Evolutionary conservation across 2,329 filamentous ascomycete genomes (phyloP).

Genomic region (Alternaria ethzedia): DNA sequence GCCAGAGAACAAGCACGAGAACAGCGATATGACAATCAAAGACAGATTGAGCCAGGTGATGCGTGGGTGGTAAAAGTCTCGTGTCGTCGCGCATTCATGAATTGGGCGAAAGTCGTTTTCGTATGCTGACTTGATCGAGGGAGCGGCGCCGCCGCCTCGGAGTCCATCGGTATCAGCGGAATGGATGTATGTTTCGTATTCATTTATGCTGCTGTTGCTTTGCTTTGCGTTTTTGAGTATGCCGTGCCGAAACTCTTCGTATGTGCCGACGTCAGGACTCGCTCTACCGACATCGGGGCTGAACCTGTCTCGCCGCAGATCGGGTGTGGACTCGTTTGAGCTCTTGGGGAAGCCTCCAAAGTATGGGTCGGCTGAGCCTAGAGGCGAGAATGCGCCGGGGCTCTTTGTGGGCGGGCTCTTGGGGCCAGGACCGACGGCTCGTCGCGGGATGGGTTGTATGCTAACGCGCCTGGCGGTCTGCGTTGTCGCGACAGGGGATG

Average conservation of each 20-base stretch:
- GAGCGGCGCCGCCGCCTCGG: constrained; percentile 21
- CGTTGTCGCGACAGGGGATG: constrained; percentile 17
- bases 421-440: constrained; percentile 21
- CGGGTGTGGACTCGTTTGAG: constrained; percentile 40
- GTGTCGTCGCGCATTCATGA: constrained; percentile 46
- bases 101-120: constrained; percentile 45
- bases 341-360: constrained; percentile 33
- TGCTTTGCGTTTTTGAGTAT: constrained; percentile 27
- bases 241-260: constrained; percentile 37
- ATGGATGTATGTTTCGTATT: constrained; percentile 41
- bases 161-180: constrained; percentile 30
- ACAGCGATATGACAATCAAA: constrained; percentile 59
- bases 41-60: constrained; percentile 57
- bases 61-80: constrained; percentile 48
- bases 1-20: constrained; percentile 68
- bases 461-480: constrained; percentile 19
- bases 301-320: constrained; percentile 38
- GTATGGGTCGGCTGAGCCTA: constrained; percentile 38
- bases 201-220: constrained; percentile 28
- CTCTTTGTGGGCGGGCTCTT: constrained; percentile 29
- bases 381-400: constrained; percentile 29
- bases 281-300: constrained; percentile 15
- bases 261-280: constrained; percentile 37
- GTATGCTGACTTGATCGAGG: constrained; percentile 45
- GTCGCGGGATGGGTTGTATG: constrained; percentile 33